Conservation (phyloP, 805 yeast genomes). For the Schwanniomyces occidentalis region DNA sequence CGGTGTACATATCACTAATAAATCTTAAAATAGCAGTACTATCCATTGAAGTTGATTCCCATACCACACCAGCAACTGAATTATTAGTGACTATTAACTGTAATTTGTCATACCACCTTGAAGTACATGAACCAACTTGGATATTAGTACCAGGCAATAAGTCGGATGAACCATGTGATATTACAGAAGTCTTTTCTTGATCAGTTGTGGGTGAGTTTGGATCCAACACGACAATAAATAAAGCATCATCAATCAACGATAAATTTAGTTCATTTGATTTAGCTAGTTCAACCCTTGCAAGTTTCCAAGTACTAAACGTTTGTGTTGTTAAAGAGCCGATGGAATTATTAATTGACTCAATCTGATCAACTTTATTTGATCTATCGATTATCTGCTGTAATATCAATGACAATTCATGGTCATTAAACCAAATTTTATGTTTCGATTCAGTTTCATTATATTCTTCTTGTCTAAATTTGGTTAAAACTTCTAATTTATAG, state of each 20-base stretch:
- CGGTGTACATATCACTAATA: slow-evolving; percentile 59
- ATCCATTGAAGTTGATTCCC: slow-evolving; percentile 61
- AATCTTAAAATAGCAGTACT: slow-evolving; percentile 58
- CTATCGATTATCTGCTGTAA: slow-evolving; percentile 45
- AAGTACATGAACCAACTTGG: slow-evolving; percentile 58
- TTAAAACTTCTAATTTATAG: slow-evolving; percentile 50
- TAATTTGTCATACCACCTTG: slow-evolving; percentile 60
- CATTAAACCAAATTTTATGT: slow-evolving; percentile 52
- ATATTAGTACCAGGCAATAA: slow-evolving; percentile 44
- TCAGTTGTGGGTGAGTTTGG: slow-evolving; percentile 46
- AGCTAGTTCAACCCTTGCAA: slow-evolving; percentile 43
- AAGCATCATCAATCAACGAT: slow-evolving; percentile 46
- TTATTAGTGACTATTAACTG: slow-evolving; percentile 55
- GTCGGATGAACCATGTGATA: slow-evolving; percentile 52
- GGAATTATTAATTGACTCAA: slow-evolving; percentile 45
- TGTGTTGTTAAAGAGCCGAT: slow-evolving; percentile 59
- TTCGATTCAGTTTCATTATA: slow-evolving; percentile 18
- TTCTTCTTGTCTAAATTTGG: slow-evolving; percentile 18
- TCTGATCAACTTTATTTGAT: slow-evolving; percentile 30
- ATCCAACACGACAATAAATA: slow-evolving; percentile 54
- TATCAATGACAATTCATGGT: slow-evolving; percentile 48
- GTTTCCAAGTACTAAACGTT: slow-evolving; percentile 48
- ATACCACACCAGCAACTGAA: slow-evolving; percentile 59
- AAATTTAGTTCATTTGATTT: slow-evolving; percentile 37
- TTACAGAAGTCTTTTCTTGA: slow-evolving; percentile 48